Evolutionary conservation across 192 early-diverging fungal species (phyloP), one percentile per base, ranked within the genome.

Genomic region (Gamsiella multidivaricata): DNA sequence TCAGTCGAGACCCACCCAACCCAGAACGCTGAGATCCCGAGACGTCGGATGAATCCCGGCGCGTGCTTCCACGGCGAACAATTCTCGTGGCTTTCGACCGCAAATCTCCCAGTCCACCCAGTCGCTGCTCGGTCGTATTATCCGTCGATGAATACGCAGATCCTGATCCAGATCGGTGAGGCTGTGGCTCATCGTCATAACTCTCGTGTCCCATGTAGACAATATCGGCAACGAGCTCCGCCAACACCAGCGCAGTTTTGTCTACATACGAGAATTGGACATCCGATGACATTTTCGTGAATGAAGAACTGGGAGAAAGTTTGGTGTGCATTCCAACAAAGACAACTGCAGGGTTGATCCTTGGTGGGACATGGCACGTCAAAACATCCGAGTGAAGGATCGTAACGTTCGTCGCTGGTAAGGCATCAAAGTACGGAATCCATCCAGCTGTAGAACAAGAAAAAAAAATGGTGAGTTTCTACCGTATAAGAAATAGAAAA

Each of bases 191-290:
- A 4, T 62, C 74, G 9, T 75, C 56, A 8, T 57, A 51, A 29
- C 54, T 66, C 6, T 69, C 57, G 15, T 66, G 60, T 26, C 46
- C 74, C 66, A 69, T 68, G 29, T 63, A 65, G 26, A 78, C 36
- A 47, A 78, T 69, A 29, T 78, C 74, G 12, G 74, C 74, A 17
- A 69, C 65, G 28, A 78, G 54, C 54, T 78, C 74, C 7, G 74
- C 74, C 23, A 78, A 43, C 0, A 61, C 65, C 9, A 78, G 31
- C 0, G 60, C 74, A 22, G 52, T 46, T 47, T 78, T 78, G 47
- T 78, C 74, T 1, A 66, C 74, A 45, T 69, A 78, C n/a, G 74
- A 78, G 59, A 64, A 78, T 10, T 66, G 50, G 0, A 43, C 26
- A 5, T 55, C 74, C 7, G 45, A 33, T 3, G 65, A 28, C 3